Conservation (phyloP, 257 asterid genomes). For the Schizonepeta tenuifolia region DNA sequence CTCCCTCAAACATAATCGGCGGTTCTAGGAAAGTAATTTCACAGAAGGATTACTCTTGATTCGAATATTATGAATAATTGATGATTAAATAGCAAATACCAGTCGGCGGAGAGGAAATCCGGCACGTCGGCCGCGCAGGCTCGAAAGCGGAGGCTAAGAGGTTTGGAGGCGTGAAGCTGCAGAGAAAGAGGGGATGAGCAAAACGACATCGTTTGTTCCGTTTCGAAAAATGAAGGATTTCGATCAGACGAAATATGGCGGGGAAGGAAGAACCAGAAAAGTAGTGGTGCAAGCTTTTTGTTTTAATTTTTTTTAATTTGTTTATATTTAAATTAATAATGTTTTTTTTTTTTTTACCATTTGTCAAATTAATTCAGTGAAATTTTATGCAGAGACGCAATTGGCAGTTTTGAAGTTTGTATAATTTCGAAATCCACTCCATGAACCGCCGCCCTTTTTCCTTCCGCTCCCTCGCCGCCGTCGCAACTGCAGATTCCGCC, state of each 20-base stretch:
- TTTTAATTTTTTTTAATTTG: too few species aligned
- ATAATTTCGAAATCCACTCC: constrained; percentile 4
- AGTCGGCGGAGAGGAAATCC: constrained; percentile 80
- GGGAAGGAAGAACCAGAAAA: constrained; percentile 38
- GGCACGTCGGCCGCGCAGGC: constrained; percentile 84
- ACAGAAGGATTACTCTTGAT: not conserved
- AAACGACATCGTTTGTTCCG: constrained; percentile 57
- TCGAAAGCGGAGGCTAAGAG: constrained; percentile 43
- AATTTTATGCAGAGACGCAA: not conserved
- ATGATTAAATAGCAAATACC: constrained; percentile 45
- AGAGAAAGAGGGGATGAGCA: constrained; percentile 44
- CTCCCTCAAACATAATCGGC: not conserved
- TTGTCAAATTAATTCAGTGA: not conserved
- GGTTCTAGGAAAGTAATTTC: not conserved
- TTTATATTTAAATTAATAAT: not conserved
- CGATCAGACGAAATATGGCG: constrained; percentile 38
- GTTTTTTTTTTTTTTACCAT: not conserved
- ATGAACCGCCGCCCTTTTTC: constrained; percentile 63
- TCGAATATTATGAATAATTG: not conserved
- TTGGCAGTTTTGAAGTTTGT: not conserved
- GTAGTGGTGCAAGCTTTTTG: constrained; percentile 29
- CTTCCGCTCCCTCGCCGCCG: constrained; percentile 52
- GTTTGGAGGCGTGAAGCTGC: constrained; percentile 40
- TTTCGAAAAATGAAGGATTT: not conserved
- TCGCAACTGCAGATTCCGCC: constrained; percentile 40